Evolutionary conservation across 805 yeast species (phyloP), one percentile per base, ranked within the genome.

Genomic region (Ogataea allantospora): DNA sequence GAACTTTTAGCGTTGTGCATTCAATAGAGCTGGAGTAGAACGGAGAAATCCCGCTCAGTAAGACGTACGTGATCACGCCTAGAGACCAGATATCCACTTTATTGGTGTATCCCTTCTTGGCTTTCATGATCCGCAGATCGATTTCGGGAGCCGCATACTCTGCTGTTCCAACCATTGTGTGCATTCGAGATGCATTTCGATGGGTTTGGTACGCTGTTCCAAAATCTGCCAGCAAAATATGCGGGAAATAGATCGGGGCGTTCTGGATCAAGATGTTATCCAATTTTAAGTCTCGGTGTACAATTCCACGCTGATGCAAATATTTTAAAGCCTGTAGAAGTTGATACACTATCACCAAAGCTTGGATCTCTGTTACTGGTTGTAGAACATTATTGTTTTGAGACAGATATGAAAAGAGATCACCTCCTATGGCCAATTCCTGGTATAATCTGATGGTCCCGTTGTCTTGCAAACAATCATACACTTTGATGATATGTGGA

Each of bases 381-480:
- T 45, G 44, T 1, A 60, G 46, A 13, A 73, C 51, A 11, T 58
- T 50, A 16, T 62, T 63, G 58, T 88, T 83, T 47, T 78, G 81
- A 40, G 88, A 75, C 42, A 91, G 86, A 59, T 88, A 86, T 52
- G 88, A 95, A 57, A 91, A 91, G 43, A 91, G 74, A 60, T 91
- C 99, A 25, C 98, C 98, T 7, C 98, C 98, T 7, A 93, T 81
- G 2, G 97, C 98, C 59, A 89, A 85, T 55, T 91, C 97, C 43
- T 93, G 75, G 3, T 88, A 96, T 16, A 93, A 88, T 13, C 95
- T 95, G 38, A 88, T 83, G 57, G 83, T 83, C 50, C 83, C 80
- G 23, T 83, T 77, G 53, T 81, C 83, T 58, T 87, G 71, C 9
- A 85, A 89, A 3, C 26, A 15, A 0, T 74, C 95, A 45, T 87